A percentile compares a stretch with the other conserved stretches of the same genome.
Evolutionary conservation across 345 rosid species (phyloP).

Genomic region (Sapria himalayana): DNA sequence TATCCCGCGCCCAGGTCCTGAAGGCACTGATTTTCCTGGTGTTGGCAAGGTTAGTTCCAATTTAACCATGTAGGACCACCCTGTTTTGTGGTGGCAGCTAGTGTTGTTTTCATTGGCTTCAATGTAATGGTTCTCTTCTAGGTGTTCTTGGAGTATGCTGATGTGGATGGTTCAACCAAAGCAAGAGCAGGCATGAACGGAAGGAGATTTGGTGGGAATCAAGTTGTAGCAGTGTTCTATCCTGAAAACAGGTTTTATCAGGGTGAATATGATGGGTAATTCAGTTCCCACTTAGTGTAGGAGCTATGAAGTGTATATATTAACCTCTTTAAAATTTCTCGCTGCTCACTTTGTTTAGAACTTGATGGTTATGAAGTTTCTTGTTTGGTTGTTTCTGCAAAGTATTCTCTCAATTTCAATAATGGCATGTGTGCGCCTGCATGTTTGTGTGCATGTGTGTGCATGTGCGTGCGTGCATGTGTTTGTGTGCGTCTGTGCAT

Average conservation of each 20-base stretch:
- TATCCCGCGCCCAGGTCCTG: slow-evolving; percentile 66
- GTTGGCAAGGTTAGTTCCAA: background rate
- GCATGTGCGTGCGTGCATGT: too few species aligned
- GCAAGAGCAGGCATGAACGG: slow-evolving; percentile 67
- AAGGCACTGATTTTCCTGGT: too few species aligned
- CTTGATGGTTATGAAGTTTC: background rate
- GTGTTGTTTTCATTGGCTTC: too few species aligned
- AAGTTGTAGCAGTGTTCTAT: slow-evolving; percentile 54
- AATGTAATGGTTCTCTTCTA: slow-evolving; percentile 10
- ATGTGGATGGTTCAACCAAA: slow-evolving; percentile 35
- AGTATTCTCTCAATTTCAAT: background rate
- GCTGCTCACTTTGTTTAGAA: background rate
- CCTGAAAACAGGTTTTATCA: slow-evolving; percentile 55
- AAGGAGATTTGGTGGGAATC: slow-evolving; percentile 64
- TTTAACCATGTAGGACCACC: background rate
- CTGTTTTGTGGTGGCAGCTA: background rate
- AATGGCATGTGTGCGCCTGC: too few species aligned
- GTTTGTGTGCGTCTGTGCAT: too few species aligned
- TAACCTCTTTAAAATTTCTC: background rate
- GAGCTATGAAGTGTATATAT: too few species aligned
- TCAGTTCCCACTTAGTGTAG: background rate
- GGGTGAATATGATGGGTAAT: slow-evolving; percentile 48
- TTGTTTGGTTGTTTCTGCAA: background rate
- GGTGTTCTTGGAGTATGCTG: slow-evolving; percentile 73
- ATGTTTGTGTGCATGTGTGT: too few species aligned